These are phyloP conservation scores for Zymoseptoria pseudotritici DNA, from an alignment of 2,329 filamentous ascomycete genomes.

Conservation along the genomic window DNA sequence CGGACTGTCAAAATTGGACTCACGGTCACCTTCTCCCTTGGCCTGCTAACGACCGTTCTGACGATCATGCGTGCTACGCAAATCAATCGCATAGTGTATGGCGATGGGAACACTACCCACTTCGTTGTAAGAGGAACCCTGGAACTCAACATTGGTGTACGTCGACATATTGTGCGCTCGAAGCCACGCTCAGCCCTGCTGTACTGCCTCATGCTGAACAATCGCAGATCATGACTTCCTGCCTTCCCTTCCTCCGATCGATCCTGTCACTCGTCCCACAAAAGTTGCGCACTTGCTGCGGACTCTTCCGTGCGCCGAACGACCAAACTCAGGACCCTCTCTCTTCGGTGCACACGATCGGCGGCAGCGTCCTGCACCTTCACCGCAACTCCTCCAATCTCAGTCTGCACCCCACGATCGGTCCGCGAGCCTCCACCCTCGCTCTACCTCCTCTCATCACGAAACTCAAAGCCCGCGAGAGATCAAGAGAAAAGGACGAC, in stretches of 20 bases:
- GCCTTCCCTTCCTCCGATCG: constrained; percentile 13
- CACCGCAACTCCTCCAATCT: neutral
- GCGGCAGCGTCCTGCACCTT: constrained; percentile 4
- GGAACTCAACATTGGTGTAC: constrained; percentile 14
- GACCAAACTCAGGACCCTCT: neutral
- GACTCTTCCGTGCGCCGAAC: neutral
- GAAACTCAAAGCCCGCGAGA: constrained; percentile 1
- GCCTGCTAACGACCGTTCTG: constrained; percentile 11
- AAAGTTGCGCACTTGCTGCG: constrained; percentile 9
- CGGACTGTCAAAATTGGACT: constrained; percentile 11
- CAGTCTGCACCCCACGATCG: neutral
- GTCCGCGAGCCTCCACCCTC: neutral
- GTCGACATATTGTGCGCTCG: neutral
- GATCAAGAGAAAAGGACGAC: neutral
- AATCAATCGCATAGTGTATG: constrained; percentile 11
- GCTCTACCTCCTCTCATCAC: constrained; percentile 1
- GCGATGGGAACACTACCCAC: constrained; percentile 11
- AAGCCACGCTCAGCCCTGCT: neutral
- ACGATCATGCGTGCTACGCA: constrained; percentile 12
- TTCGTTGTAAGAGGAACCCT: constrained; percentile 12
- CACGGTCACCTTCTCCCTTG: constrained; percentile 11
- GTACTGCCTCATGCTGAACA: neutral
- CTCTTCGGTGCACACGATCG: constrained; percentile 4
- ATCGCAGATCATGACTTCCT: constrained; percentile 14
- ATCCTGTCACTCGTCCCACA: constrained; percentile 9